phyloP scores from a whole-genome alignment of 1,139 yeast genomes.

The Hemisphaericaspora xylanilytica region DNA sequence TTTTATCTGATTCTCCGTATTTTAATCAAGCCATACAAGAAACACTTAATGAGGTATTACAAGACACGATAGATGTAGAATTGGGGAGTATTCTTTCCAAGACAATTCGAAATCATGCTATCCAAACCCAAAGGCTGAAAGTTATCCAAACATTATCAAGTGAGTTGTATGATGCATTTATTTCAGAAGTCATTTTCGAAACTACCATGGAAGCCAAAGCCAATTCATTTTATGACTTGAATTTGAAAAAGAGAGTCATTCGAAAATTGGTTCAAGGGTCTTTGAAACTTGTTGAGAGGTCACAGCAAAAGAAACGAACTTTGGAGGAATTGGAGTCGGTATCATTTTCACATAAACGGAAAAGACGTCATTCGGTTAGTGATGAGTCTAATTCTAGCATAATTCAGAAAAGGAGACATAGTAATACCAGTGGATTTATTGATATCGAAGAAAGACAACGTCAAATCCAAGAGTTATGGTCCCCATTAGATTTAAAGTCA shows the following conservation, averaged over 20 bases:
- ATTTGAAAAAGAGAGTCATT: conserved; percentile 26
- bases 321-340: conserved; percentile 44
- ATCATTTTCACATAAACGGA: conserved; percentile 23
- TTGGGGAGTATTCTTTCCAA: conserved; percentile 24
- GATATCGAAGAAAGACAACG: conserved; percentile 26
- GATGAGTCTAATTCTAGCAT: conserved; percentile 8
- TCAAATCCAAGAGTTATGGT: conserved; percentile 41
- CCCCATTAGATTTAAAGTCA: conserved; percentile 31
- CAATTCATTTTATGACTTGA: conserved; percentile 23
- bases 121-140: conserved; percentile 23
- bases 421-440: conserved; percentile 15
- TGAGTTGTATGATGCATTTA: conserved; percentile 57
- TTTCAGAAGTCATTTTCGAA: conserved; percentile 53
- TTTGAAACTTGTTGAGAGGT: conserved; percentile 19
- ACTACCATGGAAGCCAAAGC: conserved; percentile 44
- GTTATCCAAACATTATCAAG: conserved; percentile 39
- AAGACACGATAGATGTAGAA: conserved; percentile 30
- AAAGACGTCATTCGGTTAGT: conserved; percentile 21
- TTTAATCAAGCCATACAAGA: conserved; percentile 21
- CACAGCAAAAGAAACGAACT: conserved; percentile 28
- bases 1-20: conserved; percentile 18
- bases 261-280: conserved; percentile 27
- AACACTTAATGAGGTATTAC: conserved; percentile 29
- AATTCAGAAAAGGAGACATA: conserved; percentile 16
- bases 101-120: conserved; percentile 21